Evolutionary conservation across 2,329 filamentous ascomycete genomes (phyloP), one percentile per base, ranked within the genome.

Genomic region (Ploettnerulaceae sp.): DNA sequence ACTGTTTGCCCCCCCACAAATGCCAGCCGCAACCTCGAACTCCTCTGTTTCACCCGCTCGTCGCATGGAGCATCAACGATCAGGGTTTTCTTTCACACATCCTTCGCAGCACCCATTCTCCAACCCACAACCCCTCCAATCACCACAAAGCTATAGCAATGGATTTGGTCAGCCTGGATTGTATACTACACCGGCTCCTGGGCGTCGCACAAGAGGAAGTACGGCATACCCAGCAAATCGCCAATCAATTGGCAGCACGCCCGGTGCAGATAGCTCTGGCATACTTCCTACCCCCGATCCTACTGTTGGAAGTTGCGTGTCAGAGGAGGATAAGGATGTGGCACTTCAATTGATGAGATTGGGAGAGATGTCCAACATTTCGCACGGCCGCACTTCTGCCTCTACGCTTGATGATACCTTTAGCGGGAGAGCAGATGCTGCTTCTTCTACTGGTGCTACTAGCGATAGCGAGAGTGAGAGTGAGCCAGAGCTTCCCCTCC

Each of bases 221-320:
- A 73, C 78, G 51, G 74, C 73, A 48, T 77, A 78, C 54, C 70
- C 75, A 26, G 67, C 66, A 28, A 61, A 62, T 17, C 61, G 64
- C 40, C 62, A 64, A 31, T 70, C 68, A 37, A 64, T 64, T 52
- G 67, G 66, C 52, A 63, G 64, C 41, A 68, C 66, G 31, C 64
- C 69, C 55, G 66, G 64, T 55, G 67, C 71, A 54, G 66, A 69
- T 38, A 69, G 64, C 39, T 64, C 73, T 53, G 81, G 82, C 45
- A 79, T 94, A 57, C 73, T 96, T 54, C 90, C 90, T 15, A 98
- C 93, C 2, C 93, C 93, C 20, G 93, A 97, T 60, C 91, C 91
- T n/a, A 98, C 93, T 9, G 86, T 97, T 58, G 88, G 88, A 45
- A 97, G 91, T 69, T 94, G 89, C 66, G 91, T 98, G 67, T 97